Conservation (phyloP, 129 eudicot genomes). For the Gnaphalium uliginosum region DNA sequence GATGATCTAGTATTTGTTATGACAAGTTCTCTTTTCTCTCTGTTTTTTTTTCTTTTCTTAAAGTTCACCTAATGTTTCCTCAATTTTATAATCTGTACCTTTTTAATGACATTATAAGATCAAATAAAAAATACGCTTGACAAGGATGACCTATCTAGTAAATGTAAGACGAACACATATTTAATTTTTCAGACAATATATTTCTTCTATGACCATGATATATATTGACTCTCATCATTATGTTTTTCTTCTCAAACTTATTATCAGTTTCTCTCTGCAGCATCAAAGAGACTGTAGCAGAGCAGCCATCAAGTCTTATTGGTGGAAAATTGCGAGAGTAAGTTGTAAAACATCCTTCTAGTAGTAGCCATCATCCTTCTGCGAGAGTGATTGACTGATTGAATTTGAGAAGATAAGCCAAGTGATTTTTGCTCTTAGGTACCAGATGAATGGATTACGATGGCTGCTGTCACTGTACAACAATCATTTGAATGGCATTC, state of each 20-base stretch:
- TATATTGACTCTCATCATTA: neutral
- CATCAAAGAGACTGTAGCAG: conserved; percentile 75
- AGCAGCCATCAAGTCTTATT: conserved; percentile 73
- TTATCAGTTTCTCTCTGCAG: conserved; percentile 49
- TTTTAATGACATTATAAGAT: neutral
- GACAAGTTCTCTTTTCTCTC: neutral
- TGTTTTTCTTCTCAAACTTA: conserved; percentile 24
- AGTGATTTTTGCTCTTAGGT: conserved; percentile 47
- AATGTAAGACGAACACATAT: neutral
- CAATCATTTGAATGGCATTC: conserved; percentile 95
- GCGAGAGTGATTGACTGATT: neutral
- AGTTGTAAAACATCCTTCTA: conserved; percentile 38
- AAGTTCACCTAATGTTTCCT: neutral
- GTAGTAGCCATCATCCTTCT: neutral
- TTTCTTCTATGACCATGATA: neutral
- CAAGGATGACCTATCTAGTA: neutral
- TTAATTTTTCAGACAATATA: neutral
- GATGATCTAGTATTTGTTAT: neutral
- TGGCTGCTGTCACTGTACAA: conserved; percentile 96
- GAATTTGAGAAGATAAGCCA: conserved; percentile 8
- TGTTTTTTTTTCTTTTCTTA: neutral
- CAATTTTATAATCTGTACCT: neutral
- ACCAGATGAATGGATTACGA: conserved; percentile 94
- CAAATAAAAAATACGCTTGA: neutral
- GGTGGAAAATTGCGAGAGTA: conserved; percentile 97